phyloP scores from a whole-genome alignment of 352 stramenopile genomes.

The Pythium vanterpoolii region DNA sequence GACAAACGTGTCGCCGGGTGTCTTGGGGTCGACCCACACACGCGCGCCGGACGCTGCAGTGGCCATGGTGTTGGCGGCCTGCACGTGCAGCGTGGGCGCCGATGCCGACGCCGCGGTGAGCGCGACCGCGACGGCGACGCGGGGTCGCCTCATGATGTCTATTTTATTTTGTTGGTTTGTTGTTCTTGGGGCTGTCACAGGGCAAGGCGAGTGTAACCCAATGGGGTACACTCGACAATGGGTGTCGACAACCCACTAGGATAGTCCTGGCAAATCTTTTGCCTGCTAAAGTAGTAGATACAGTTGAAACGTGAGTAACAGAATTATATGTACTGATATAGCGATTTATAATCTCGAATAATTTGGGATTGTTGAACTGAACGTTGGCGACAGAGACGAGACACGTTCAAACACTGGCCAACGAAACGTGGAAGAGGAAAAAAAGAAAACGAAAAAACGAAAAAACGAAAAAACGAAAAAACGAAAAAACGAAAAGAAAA shows the following conservation, averaged over 20 bases:
- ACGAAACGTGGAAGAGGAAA: too few species aligned
- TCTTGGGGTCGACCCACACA: conserved; percentile 61
- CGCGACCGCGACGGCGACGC: background rate
- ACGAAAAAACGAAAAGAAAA: background rate
- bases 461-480: too few species aligned
- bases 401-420: background rate
- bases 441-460: background rate
- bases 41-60: conserved; percentile 8
- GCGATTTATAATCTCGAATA: background rate
- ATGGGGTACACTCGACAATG: conserved; percentile 1
- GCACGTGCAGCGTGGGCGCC: background rate
- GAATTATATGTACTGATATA: conserved; percentile 6
- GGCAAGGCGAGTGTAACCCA: background rate
- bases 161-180: background rate
- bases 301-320: background rate
- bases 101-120: background rate
- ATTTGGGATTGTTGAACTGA: conserved; percentile 3
- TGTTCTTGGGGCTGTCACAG: background rate
- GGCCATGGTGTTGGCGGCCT: background rate
- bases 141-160: background rate
- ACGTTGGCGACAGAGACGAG: conserved; percentile 6
- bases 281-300: too few species aligned
- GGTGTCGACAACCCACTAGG: background rate
- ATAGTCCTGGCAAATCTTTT: too few species aligned
- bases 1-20: conserved; percentile 28